Base-by-base conservation (phyloP, 305 asterid genomes). In the Fraxinus platypoda region DNA sequence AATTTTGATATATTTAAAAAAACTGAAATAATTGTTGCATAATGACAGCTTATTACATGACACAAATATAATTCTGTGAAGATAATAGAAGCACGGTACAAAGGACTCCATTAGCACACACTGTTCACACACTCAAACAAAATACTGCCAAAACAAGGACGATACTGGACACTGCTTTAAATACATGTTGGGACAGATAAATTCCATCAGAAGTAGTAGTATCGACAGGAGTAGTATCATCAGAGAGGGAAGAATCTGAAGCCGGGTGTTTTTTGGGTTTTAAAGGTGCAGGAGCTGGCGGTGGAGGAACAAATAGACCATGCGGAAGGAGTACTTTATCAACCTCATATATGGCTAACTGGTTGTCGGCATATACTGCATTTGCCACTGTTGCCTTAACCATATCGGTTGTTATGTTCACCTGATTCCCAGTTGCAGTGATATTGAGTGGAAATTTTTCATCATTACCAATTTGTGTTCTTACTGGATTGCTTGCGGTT, bases 251-350 rank as follows among this genome's bases (percentile, higher is more conserved):
- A 52, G 91, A 72, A 70, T 74, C 79, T n/a, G 87, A 21, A 3
- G 86, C n/a, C 49, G 80, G 15, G 87, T 86, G 3, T 79, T 87
- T 87, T 80, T 81, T 86, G 8, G 88, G 46, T 38, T 84, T 86
- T 5, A 87, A 35, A 11, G 94, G 94, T 6, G 91, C 86, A 3
- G 94, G 92, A 21, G 94, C 90, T 0, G 91, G 91, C 21, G 92
- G 75, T 0, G 92, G 93, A 35, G 92, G 31, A 23, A 77, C 75
- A 66, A 89, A 92, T 37, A 93, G 86, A 79, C 76, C 85, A 75
- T 84, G 87, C 0, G 97, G 94, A 4, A 93, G 87, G 79, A 92
- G 89, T 78, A 92, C 97, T 41, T 89, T 84, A 54, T 93, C 93
- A 38, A 92, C 89, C 81, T 90, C 87, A 62, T 92, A 91, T 28